Conservation (phyloP, 208 protist species). For the Jaenimonas drosophilae region DNA sequence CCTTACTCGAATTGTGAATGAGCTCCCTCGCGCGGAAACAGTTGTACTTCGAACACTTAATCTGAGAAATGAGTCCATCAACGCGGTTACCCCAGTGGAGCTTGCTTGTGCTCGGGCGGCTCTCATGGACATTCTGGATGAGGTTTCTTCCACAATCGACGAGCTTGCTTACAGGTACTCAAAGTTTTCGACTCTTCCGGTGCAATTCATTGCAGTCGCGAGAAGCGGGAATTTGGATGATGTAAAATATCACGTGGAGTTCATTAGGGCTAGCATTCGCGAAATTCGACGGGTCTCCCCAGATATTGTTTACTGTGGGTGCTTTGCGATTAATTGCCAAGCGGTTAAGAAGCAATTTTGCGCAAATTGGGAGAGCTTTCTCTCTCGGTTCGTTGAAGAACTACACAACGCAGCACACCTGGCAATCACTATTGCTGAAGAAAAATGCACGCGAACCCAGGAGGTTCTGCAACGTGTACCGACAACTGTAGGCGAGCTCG, state of each 20-base stretch:
- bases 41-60: conserved; percentile 55
- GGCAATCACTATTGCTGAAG: conserved; percentile 19
- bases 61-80: conserved; percentile 25
- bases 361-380: conserved; percentile 41
- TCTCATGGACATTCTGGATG: conserved; percentile 21
- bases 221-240: conserved; percentile 12
- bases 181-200: conserved; percentile 35
- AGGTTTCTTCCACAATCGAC: conserved; percentile 29
- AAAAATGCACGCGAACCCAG: conserved; percentile 23
- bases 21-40: conserved; percentile 35
- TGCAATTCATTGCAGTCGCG: conserved; percentile 18
- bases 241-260: conserved; percentile 19
- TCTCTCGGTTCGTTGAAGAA: conserved; percentile 29
- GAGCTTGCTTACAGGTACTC: conserved; percentile 29
- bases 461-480: conserved; percentile 29
- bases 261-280: conserved; percentile 27
- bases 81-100: conserved; percentile 21
- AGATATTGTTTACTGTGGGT: conserved; percentile 67
- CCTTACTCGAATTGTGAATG: conserved; percentile 33
- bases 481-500: conserved; percentile 61
- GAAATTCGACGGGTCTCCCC: conserved; percentile 33
- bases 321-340: conserved; percentile 51
- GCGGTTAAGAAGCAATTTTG: conserved; percentile 36
- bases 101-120: conserved; percentile 21
- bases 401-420: conserved; percentile 24